Evolutionary conservation across 179 eudicot species (phyloP).

Genomic region (Beta lomatogona): DNA sequence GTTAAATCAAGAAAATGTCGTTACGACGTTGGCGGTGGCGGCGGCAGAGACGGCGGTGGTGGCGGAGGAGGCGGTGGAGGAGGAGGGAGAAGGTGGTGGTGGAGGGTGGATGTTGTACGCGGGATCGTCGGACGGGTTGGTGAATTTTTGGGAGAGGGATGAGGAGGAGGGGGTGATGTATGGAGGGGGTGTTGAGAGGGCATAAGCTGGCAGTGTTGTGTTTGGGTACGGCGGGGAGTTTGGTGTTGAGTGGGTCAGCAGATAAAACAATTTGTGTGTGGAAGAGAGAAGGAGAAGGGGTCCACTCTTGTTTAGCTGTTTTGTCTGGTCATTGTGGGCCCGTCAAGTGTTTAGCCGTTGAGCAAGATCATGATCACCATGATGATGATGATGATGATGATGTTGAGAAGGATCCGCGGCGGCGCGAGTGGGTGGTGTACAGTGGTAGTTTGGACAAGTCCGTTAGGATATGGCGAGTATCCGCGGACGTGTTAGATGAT

Average conservation of each 20-base stretch:
- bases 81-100: not conserved
- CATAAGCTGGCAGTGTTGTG: conserved; percentile 57
- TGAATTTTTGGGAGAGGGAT: conserved; percentile 45
- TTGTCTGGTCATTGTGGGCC: conserved; percentile 50
- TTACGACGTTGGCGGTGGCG: conserved; percentile 40
- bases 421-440: too few relatives aligned
- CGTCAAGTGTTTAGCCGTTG: conserved; percentile 55
- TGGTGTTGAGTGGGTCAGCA: conserved; percentile 54
- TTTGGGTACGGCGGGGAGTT: conserved; percentile 44
- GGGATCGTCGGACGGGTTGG: conserved; percentile 51
- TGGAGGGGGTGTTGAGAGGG: conserved; percentile 47
- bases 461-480: conserved; percentile 39
- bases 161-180: conserved; percentile 30
- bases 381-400: not conserved
- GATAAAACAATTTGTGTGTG: conserved; percentile 55
- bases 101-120: conserved; percentile 30
- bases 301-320: conserved; percentile 47
- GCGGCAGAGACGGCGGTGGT: not conserved
- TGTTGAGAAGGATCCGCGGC: too few relatives aligned
- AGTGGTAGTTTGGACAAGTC: conserved; percentile 49
- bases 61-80: conserved; percentile 17
- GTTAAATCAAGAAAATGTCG: conserved; percentile 39
- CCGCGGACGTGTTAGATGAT: conserved; percentile 15
- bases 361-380: conserved; percentile 24
- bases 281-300: conserved; percentile 38